Evolutionary conservation across 202 grass and related monocot species (phyloP).

Genomic region (Panicum hallii): DNA sequence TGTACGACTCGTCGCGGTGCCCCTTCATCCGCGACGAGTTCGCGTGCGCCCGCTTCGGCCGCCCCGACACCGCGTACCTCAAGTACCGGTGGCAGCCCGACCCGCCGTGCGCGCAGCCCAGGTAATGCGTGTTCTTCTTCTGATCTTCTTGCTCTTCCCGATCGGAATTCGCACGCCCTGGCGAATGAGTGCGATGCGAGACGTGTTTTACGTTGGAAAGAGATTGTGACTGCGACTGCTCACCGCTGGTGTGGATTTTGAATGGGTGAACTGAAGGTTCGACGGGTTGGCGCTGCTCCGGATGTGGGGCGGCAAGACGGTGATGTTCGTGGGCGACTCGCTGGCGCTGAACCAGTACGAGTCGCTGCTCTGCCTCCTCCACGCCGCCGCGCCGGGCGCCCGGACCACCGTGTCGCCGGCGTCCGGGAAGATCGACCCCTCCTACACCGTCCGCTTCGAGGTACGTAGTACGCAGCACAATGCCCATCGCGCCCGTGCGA

Average conservation of each 20-base stretch:
- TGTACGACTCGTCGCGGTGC: constrained; percentile 74
- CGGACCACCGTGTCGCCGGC: constrained; percentile 31
- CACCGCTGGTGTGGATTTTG: not conserved
- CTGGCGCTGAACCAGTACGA: constrained; percentile 89
- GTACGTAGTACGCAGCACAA: constrained; percentile 24
- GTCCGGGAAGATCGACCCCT: constrained; percentile 49
- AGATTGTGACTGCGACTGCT: not conserved
- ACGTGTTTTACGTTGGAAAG: not conserved
- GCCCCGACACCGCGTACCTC: constrained; percentile 70
- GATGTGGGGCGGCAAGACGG: constrained; percentile 73
- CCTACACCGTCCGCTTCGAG: constrained; percentile 58
- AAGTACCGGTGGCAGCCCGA: constrained; percentile 75
- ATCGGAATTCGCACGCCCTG: not conserved
- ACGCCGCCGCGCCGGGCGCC: constrained; percentile 55
- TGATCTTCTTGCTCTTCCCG: no score
- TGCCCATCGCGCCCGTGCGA: not conserved
- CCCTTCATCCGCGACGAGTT: constrained; percentile 81
- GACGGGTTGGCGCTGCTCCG: constrained; percentile 64
- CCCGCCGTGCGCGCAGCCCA: constrained; percentile 64
- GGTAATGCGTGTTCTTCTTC: constrained; percentile 31
- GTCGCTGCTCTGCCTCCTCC: constrained; percentile 85
- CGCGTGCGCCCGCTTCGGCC: constrained; percentile 56
- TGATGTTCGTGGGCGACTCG: constrained; percentile 97
- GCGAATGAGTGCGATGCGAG: no score
- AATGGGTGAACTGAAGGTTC: constrained; percentile 50